Base-by-base conservation (phyloP, 495 filamentous ascomycete species). In the Aspergillus cavernicola region DNA sequence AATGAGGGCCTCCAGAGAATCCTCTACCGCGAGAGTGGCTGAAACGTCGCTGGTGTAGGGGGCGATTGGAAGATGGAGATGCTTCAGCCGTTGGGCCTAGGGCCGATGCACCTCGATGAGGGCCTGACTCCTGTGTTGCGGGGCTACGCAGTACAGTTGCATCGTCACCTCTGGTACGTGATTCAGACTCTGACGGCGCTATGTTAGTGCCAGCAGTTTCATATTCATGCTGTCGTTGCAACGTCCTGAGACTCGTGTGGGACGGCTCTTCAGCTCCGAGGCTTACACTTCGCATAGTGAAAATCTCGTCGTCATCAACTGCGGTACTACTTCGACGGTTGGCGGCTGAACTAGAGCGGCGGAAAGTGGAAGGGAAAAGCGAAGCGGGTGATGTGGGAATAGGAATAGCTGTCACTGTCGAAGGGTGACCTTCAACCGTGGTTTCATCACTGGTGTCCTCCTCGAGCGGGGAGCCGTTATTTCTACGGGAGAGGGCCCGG, bases 341-440 rank as follows among this genome's bases (percentile, higher is more conserved):
- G n/a, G 86, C 86, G 10, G 85, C 87, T 20, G 89, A 95, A 67
- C 85, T 92, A 15, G 89, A 84, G 38, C 88, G 77, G 26, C 90
- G 82, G 46, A 74, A 78, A 50, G 78, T 69, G 26, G 83, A 81
- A 41, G 79, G 71, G 62, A 71, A 88, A 33, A 70, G 71, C 4
- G 85, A 75, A 3, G 89, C 88, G 1, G 90, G 90, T 1, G 89
- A 92, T 1, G 83, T 84, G 1, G 90, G 90, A 19, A 95, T 95
- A 48, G 90, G 85, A 42, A 95, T 93, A 2, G 89, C 86, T 35
- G 74, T 86, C 3, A 85, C 84, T 3, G 65, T 65, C 18, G 70
- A 68, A 3, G 78, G 63, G 26, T 67, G 70, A 8, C 72, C 70
- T 59, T 83, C 78, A 31, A 71, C 66, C 24, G 64, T 59, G 33